These are phyloP conservation scores for Brassica hybrid DNA, from an alignment of 441 rosid species.

Conservation along the genomic window DNA sequence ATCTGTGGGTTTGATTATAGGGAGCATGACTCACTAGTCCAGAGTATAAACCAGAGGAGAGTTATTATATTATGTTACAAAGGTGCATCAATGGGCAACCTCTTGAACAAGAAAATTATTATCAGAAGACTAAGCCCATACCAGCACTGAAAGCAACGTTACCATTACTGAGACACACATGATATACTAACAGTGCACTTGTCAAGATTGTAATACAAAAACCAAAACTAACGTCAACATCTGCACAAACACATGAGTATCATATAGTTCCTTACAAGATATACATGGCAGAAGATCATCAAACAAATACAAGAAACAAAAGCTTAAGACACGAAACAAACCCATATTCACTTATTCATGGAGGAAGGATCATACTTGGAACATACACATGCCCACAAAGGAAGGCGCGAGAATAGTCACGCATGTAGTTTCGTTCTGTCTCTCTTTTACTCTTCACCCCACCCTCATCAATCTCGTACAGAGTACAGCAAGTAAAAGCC, in stretches of 20 bases:
- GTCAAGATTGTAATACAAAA: not conserved
- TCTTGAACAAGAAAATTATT: not conserved
- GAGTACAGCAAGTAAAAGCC: not conserved
- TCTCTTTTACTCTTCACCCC: not conserved
- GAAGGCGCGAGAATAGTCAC: not conserved
- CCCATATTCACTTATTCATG: not conserved
- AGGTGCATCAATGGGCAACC: conserved; percentile 17
- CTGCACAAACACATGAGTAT: not conserved
- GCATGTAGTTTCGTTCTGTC: not conserved
- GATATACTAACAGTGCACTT: not conserved
- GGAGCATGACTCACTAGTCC: conserved; percentile 62
- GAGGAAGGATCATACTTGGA: conserved; percentile 2
- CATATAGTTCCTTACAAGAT: not conserved
- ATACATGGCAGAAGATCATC: not conserved
- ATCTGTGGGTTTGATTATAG: conserved; percentile 37
- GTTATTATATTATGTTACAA: conserved; percentile 18
- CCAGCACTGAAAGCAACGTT: not conserved
- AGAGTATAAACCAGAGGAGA: conserved; percentile 50
- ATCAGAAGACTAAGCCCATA: not conserved
- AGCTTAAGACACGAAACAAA: too few species aligned
- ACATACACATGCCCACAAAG: not conserved
- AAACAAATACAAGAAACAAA: not conserved
- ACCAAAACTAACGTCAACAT: not conserved
- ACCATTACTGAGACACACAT: too few species aligned
- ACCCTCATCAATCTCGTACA: not conserved